A percentile compares a stretch with the other conserved stretches of the same genome.
These are phyloP conservation scores for Diaporthe ampelina DNA, from an alignment of 2,329 filamentous ascomycete genomes.

Conservation along the genomic window DNA sequence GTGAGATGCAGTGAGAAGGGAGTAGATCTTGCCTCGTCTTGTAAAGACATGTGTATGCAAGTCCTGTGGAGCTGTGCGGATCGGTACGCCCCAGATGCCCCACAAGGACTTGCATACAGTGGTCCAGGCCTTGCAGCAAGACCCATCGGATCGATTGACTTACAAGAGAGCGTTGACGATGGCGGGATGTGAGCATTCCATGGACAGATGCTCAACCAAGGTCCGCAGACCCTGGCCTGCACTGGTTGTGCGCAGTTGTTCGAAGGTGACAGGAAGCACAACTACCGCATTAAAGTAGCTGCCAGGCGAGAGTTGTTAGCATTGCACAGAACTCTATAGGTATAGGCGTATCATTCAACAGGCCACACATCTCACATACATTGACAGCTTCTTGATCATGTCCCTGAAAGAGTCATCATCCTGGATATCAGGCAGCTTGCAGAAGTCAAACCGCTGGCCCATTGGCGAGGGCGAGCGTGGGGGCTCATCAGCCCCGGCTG, in stretches of 20 bases:
- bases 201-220: constrained; percentile 75
- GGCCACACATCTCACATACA: constrained; percentile 56
- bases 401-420: constrained; percentile 72
- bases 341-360: background rate
- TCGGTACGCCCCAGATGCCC: constrained; percentile 2
- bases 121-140: constrained; percentile 9
- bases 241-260: constrained; percentile 78
- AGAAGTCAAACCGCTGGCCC: constrained; percentile 45
- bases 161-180: constrained; percentile 82
- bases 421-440: constrained; percentile 67
- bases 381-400: constrained; percentile 76
- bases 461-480: constrained; percentile 54
- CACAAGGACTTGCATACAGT: constrained; percentile 22
- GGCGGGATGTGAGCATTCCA: constrained; percentile 75
- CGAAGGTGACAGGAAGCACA: constrained; percentile 77
- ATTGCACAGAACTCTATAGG: background rate
- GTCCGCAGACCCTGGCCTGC: constrained; percentile 70
- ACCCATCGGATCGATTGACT: constrained; percentile 51
- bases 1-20: background rate
- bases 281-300: constrained; percentile 76
- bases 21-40: background rate
- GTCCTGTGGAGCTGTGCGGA: constrained; percentile 31
- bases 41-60: background rate
- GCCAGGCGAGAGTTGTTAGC: background rate
- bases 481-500: constrained; percentile 46